Percentiles rank a stretch among this genome's conserved stretches.
Conservation (phyloP, 495 filamentous ascomycete species). For the Opeltia flavorubescens region DNA sequence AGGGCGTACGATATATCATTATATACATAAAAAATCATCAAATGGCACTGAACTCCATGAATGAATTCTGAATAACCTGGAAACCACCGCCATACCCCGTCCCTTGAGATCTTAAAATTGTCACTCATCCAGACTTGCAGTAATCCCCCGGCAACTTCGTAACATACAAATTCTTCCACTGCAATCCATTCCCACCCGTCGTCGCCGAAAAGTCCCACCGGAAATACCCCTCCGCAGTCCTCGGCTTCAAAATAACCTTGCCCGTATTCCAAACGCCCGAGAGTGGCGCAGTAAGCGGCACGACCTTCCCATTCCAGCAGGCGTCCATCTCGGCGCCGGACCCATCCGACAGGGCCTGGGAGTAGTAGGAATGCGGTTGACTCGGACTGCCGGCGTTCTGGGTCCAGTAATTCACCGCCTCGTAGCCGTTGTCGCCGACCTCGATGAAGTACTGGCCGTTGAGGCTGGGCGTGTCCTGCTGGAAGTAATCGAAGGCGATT, state of each 20-base stretch:
- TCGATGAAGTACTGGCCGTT: background rate
- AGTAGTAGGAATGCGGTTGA: background rate
- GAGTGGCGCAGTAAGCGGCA: background rate
- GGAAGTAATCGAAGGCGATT: background rate
- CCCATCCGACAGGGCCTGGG: background rate
- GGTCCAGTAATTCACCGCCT: background rate
- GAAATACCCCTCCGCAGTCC: background rate
- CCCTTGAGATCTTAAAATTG: too few relatives aligned
- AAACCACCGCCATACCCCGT: too few relatives aligned
- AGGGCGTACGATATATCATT: too few relatives aligned
- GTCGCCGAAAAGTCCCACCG: background rate
- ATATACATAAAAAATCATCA: too few relatives aligned
- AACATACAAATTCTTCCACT: background rate
- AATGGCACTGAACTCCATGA: too few relatives aligned
- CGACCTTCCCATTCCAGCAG: background rate
- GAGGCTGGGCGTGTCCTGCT: background rate
- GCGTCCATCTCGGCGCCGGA: background rate
- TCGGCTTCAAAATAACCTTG: background rate
- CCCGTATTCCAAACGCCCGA: background rate
- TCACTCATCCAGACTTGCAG: too few relatives aligned
- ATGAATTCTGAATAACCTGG: too few relatives aligned
- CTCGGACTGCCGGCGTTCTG: background rate
- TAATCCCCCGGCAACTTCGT: background rate
- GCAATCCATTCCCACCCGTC: background rate
- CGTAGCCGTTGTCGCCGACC: background rate